phyloP scores from a whole-genome alignment of 2,329 filamentous ascomycete genomes.

The Sporothrix curviconia region DNA sequence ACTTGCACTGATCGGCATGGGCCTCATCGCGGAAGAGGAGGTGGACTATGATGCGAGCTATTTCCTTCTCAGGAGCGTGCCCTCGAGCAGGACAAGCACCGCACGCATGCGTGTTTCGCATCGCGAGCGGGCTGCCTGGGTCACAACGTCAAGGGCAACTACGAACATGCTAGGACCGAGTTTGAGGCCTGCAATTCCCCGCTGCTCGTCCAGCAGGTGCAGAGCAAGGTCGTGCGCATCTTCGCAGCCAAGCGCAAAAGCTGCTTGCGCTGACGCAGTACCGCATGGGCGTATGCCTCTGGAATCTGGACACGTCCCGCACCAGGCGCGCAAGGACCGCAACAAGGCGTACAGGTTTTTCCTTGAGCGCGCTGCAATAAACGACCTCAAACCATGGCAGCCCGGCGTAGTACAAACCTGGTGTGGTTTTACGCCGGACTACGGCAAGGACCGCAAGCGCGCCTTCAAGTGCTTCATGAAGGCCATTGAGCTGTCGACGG shows the following conservation, averaged over 20 bases:
- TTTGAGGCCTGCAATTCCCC: slow-evolving; percentile 65
- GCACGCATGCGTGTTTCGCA: slow-evolving; percentile 69
- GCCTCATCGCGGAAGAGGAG: slow-evolving; percentile 87
- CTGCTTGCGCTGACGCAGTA: slow-evolving; percentile 83
- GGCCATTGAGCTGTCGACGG: slow-evolving; percentile 85
- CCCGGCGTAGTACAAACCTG: slow-evolving; percentile 85
- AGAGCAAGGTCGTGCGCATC: slow-evolving; percentile 19
- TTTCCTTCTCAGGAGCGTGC: slow-evolving; percentile 75
- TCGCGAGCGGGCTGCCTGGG: slow-evolving; percentile 89
- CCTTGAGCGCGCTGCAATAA: slow-evolving; percentile 74
- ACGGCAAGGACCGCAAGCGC: slow-evolving; percentile 77
- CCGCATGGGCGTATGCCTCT: slow-evolving; percentile 78
- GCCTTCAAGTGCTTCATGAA: slow-evolving; percentile 94
- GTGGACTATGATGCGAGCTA: slow-evolving; percentile 78
- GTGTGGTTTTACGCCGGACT: slow-evolving; percentile 89
- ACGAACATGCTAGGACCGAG: slow-evolving; percentile 58
- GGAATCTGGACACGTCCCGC: slow-evolving; percentile 72
- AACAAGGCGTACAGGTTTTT: slow-evolving; percentile 79
- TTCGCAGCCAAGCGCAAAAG: slow-evolving; percentile 51
- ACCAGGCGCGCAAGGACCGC: slow-evolving; percentile 70
- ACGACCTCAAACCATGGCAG: slow-evolving; percentile 79
- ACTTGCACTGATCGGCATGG: slow-evolving; percentile 78
- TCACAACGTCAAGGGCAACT: slow-evolving; percentile 78
- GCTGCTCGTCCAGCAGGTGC: slow-evolving; percentile 55
- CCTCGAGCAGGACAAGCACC: slow-evolving; percentile 64